Evolutionary conservation across 768 basidiomycete species (phyloP).

Genomic region (Tulasnella sp.): DNA sequence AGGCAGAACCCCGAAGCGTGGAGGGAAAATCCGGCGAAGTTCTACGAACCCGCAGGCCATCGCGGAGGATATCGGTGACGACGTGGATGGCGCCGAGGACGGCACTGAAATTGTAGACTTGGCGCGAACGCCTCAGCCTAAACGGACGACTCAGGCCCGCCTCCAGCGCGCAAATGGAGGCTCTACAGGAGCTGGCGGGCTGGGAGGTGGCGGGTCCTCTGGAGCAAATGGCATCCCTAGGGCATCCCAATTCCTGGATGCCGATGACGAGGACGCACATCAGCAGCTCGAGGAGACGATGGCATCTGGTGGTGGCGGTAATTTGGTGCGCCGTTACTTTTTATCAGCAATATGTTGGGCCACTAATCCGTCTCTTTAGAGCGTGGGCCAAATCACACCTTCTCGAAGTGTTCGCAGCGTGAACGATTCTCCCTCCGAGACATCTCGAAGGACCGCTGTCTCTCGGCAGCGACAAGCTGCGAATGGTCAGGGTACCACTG

Average conservation of each 20-base stretch:
- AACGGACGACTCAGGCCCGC: conserved; percentile 9
- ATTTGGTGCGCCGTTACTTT: conserved; percentile 40
- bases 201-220: neutral
- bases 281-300: conserved; percentile 82
- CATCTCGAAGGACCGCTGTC: conserved; percentile 18
- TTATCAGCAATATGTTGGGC: neutral
- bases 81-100: conserved; percentile 33
- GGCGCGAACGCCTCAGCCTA: conserved; percentile 14
- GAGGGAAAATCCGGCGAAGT: conserved; percentile 19
- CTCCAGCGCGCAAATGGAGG: neutral
- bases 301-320: conserved; percentile 63
- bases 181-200: neutral
- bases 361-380: conserved; percentile 2
- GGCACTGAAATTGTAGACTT: conserved; percentile 22
- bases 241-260: conserved; percentile 82
- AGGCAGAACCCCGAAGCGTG: conserved; percentile 36
- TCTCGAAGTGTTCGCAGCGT: conserved; percentile 8
- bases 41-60: neutral
- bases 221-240: conserved; percentile 38
- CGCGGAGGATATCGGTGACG: conserved; percentile 28
- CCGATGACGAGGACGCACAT: conserved; percentile 65
- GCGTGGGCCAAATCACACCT: neutral
- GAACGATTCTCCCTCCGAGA: conserved; percentile 24
- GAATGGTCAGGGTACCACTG: neutral
- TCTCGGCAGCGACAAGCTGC: conserved; percentile 7